Evolutionary conservation across 345 rosid genomes (phyloP), one percentile per base, ranked within the genome.

Genomic region (Eucalyptus tenuipes): DNA sequence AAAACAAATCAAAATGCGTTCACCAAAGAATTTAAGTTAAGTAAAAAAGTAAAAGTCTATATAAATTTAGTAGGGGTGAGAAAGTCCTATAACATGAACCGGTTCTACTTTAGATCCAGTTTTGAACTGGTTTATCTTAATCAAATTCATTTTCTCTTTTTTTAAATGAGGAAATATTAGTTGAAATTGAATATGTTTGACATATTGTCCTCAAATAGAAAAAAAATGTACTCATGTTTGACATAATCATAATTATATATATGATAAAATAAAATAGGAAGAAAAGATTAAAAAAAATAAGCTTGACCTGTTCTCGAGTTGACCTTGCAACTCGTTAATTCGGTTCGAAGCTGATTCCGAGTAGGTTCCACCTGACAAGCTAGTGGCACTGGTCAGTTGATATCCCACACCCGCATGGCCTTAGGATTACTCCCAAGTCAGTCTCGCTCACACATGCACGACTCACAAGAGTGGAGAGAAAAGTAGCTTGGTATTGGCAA

Each of bases 401-500:
- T 42, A 42, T 52, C 57, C 22, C 24, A 18, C 57, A 52, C 24
- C 0, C 0, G 57, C 18, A 52, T 52, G 57, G 57, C 57, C 57
- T 52, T 18, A 52, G 57, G 57, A 52, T 52, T 18, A 52, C 25
- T 52, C 57, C 0, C 57, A 52, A 52, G 57, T 52, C 10, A 52
- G 2, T 24, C 25, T 52, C 0, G 25, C 57, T 52, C 57, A 1
- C 57, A 20, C 25, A 20, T 52, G 2, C 57, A 52, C 57, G 0
- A 52, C 25, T 52, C 25, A 20, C 57, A 52, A 52, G 57, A 52
- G 57, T 52, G 57, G 57, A 52, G 57, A 52, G 57, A 52, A 52
- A 52, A 52, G 57, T 1, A 20, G 2, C 57, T 52, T 52, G 57
- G 57, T 52, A 52, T 20, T 52, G 57, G 10, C 5, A 52, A 52